Evolutionary conservation across 225 moss, liverwort and hornwort species (phyloP), one percentile per base, ranked within the genome.

Genomic region (Physcomitrellopsis africana): DNA sequence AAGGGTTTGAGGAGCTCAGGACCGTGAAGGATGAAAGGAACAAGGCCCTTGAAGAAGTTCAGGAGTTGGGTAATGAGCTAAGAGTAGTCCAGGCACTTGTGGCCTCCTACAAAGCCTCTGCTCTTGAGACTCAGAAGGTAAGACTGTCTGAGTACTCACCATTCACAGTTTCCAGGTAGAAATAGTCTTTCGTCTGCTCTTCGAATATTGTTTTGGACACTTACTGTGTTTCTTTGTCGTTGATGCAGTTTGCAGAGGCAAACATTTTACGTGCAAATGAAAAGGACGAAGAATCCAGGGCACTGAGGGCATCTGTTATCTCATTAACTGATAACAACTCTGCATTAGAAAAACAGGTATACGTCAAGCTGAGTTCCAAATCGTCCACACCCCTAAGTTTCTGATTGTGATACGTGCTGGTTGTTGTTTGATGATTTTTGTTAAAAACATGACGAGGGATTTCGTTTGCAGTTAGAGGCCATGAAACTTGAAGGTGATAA

Each of bases 301-400:
- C 54, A 45, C 18, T 81, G 24, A 70, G 77, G 62, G 41, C 70
- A 1, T 67, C 78, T 14, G 77, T 84, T 60, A 69, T 70, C 26
- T 57, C 57, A 10, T 48, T 72, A 47, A 74, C 71, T 57, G 72
- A 32, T 74, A 65, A 66, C 26, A 69, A 70, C 32, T 16, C 51
- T 23, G 72, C 57, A 3, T 68, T 85, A 43, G 81, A 72, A 22
- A 63, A 67, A n/a, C 72, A 81, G 81, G 84, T 81, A 32, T 26
- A 23, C 29, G 20, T 63, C 54, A n/a, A 51, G 0, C 10, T 1
- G 32, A 12, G 3, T 14, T 20, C 15, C 2, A 14, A 29, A 27
- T 26, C 5, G 4, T 29, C 29, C 60, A 60, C 60, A 60, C 14
- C 4, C 5, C 3, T 60, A 14, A 29, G 14, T 12, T 60, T 18